Base-by-base conservation (phyloP, 2,329 filamentous ascomycete genomes). In the Geosmithia flava region DNA sequence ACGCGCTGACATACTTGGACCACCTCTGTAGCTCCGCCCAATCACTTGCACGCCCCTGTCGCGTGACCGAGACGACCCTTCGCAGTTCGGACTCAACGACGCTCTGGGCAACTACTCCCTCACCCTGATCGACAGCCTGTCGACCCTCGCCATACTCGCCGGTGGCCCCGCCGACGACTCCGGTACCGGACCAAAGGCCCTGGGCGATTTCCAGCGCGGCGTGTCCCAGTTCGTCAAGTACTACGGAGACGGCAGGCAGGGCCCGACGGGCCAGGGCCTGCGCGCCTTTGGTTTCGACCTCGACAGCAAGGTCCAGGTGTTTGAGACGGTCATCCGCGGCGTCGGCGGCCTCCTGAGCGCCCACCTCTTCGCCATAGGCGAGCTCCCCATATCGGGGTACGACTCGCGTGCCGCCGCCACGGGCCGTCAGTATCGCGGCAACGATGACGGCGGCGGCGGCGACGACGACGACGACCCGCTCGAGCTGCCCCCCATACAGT, bases 241-340 rank as follows among this genome's bases (percentile, higher is more conserved):
- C 56, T 97, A 96, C 62, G 91, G 91, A 3, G 90, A 96, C 64
- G 91, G 90, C 2, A 81, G 80, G 29, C 66, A 72, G 8, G 83
- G 85, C 3, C 71, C 77, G 15, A 73, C 74, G 5, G 87, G 86
- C 7, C 74, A 78, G 58, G 91, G 91, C 3, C 71, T 76, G 49
- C 75, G 88, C 53, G 81, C 82, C 3, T 77, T 81, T 48, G 93
- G 89, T 0, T 98, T 98, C 58, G 88, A 98, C 63, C 71, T 95
- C 41, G 91, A 98, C 65, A 95, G 90, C 69, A 98, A 97, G 66
- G 93, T 98, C 2, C 91, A 98, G 67, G 88, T 98, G 40, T 98
- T 98, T 59, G 93, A 98, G 69, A 97, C 91, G 1, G 91, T 95
- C 37, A 98, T 98, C 56, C 78, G 93, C 50, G 93, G 91, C 16